Evolutionary conservation across 352 stramenopile species (phyloP).

Genomic region (Phytopythium sindhum): DNA sequence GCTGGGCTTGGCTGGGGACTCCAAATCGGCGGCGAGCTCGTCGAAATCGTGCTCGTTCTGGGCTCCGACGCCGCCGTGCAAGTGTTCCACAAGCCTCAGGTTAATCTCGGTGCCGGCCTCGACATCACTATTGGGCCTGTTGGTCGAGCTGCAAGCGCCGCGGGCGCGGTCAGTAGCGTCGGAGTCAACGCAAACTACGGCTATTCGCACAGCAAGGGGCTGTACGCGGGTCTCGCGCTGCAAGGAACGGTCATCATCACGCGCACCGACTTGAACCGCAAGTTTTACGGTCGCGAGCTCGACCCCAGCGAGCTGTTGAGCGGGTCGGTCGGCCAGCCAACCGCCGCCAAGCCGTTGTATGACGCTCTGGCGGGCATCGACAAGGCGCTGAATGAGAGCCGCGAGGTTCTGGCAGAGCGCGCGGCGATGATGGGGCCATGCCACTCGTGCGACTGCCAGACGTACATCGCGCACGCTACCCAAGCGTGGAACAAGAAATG

Average conservation of each 20-base stretch:
- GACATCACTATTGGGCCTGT: conserved; percentile 83
- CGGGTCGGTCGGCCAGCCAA: conserved; percentile 34
- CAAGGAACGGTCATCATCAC: conserved; percentile 87
- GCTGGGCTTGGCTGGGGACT: conserved; percentile 74
- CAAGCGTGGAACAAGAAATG: conserved; percentile 68
- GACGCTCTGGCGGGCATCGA: conserved; percentile 48
- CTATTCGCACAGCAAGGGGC: conserved; percentile 86
- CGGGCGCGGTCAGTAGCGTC: conserved; percentile 46
- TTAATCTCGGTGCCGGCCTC: conserved; percentile 87
- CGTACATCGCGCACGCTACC: conserved; percentile 31
- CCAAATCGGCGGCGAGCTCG: conserved; percentile 85
- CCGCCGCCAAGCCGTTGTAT: conserved; percentile 50
- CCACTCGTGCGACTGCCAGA: conserved; percentile 35
- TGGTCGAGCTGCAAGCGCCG: conserved; percentile 59
- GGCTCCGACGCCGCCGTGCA: conserved; percentile 84
- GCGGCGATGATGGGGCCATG: conserved; percentile 47
- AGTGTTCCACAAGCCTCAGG: conserved; percentile 73
- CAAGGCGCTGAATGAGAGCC: conserved; percentile 37
- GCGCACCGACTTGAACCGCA: conserved; percentile 86
- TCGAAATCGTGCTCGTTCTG: conserved; percentile 91
- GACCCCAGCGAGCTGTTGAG: conserved; percentile 38
- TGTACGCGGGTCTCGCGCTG: conserved; percentile 89
- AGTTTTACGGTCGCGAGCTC: conserved; percentile 88
- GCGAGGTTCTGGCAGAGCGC: conserved; percentile 25
- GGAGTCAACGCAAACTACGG: conserved; percentile 86